Evolutionary conservation across 2,329 filamentous ascomycete species (phyloP).

Genomic region (Cladosporium sp.): DNA sequence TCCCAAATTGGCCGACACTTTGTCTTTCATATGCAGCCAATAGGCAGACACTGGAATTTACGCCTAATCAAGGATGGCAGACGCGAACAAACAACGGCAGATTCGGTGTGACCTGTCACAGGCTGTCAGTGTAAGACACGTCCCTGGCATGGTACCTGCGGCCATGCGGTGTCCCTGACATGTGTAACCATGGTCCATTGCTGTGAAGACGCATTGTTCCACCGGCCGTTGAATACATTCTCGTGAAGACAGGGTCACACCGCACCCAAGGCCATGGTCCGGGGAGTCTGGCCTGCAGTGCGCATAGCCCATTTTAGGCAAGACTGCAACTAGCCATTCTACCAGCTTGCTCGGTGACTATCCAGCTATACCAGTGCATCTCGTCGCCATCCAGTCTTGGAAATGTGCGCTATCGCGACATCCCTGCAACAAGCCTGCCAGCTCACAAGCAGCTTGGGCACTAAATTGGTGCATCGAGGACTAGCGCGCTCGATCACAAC

Average conservation of each 20-base stretch:
- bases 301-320: neutral
- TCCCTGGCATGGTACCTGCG: neutral
- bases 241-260: neutral
- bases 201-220: neutral
- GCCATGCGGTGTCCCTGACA: neutral
- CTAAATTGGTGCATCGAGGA: neutral
- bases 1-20: neutral
- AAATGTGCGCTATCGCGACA: neutral
- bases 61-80: neutral
- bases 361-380: neutral
- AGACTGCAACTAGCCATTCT: neutral
- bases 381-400: neutral
- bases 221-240: neutral
- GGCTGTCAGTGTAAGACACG: neutral
- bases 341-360: neutral
- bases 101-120: neutral
- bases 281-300: neutral
- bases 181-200: neutral
- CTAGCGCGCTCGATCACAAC: neutral
- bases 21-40: neutral
- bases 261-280: conserved; percentile 3
- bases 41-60: neutral
- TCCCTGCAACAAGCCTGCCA: neutral
- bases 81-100: neutral
- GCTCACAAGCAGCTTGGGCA: neutral